phyloP scores from a whole-genome alignment of 2,329 filamentous ascomycete species.

The Chaetoscypha palmicola region DNA sequence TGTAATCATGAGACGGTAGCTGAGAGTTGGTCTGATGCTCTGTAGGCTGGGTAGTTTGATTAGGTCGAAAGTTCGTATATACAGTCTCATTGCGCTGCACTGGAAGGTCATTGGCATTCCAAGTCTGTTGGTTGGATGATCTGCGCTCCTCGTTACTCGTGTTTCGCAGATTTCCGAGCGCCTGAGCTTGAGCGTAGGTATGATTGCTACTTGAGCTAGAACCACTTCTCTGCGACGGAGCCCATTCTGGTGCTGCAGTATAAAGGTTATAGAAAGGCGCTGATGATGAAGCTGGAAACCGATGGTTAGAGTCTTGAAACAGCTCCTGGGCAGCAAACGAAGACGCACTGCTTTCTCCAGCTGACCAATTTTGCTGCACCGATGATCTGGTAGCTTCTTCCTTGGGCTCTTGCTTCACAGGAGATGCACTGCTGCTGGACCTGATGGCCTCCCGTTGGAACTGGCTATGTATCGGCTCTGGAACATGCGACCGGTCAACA shows the following conservation, averaged over 20 bases:
- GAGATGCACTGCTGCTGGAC: neutral
- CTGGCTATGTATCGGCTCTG: conserved; percentile 10
- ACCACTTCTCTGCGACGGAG: neutral
- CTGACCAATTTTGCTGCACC: conserved; percentile 14
- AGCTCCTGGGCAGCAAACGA: conserved; percentile 6
- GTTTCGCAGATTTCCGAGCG: neutral
- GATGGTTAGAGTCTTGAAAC: conserved; percentile 12
- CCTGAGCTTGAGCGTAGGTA: neutral
- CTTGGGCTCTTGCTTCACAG: conserved; percentile 13
- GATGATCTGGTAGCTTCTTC: conserved; percentile 1
- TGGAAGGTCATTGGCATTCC: neutral
- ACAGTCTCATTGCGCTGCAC: neutral
- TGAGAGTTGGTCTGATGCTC: neutral
- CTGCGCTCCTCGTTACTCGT: neutral
- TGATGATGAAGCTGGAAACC: conserved; percentile 10
- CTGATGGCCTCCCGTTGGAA: neutral
- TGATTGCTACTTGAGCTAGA: neutral
- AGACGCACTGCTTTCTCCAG: conserved; percentile 14
- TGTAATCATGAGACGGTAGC: neutral
- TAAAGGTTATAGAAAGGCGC: conserved; percentile 10
- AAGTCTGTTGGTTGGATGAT: neutral
- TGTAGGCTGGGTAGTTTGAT: neutral
- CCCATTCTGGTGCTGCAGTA: conserved; percentile 6
- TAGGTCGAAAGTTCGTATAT: neutral
- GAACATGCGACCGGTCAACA: conserved; percentile 18